Percentiles rank a stretch among this genome's conserved stretches.
Conservation (phyloP, 2,329 filamentous ascomycete genomes). For the Drechmeria coniospora region DNA sequence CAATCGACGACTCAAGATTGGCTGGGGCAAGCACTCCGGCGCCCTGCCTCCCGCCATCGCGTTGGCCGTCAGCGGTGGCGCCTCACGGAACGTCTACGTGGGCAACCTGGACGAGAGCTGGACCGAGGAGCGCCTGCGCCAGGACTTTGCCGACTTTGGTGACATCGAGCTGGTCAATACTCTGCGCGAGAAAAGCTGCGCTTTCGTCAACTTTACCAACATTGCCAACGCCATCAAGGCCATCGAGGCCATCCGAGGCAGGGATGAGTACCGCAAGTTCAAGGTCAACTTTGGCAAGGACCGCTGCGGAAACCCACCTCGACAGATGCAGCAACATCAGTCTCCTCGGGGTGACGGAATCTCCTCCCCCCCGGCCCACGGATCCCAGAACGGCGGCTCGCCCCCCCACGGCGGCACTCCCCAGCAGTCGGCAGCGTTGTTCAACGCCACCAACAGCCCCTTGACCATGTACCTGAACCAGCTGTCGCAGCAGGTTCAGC, state of each 20-base stretch:
- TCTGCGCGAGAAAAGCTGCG: constrained; percentile 94
- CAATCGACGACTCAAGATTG: constrained; percentile 93
- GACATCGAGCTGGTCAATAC: constrained; percentile 98
- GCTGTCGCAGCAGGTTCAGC: constrained; percentile 55
- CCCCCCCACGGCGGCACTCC: constrained; percentile 39
- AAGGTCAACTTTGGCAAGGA: constrained; percentile 99
- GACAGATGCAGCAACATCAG: constrained; percentile 60
- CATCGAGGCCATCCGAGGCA: constrained; percentile 86
- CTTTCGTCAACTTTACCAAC: constrained; percentile 99
- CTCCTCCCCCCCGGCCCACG: constrained; percentile 41
- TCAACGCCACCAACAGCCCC: constrained; percentile 76
- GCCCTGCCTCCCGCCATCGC: constrained; percentile 92
- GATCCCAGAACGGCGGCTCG: constrained; percentile 42
- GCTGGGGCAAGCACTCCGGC: constrained; percentile 98
- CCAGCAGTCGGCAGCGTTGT: constrained; percentile 54
- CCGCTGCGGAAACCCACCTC: constrained; percentile 87
- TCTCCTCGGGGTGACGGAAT: constrained; percentile 50
- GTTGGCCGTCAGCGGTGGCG: constrained; percentile 86
- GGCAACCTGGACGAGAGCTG: constrained; percentile 95
- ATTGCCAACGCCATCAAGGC: constrained; percentile 99
- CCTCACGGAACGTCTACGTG: constrained; percentile 96
- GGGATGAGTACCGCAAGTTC: constrained; percentile 95
- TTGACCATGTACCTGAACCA: constrained; percentile 88
- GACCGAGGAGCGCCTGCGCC: constrained; percentile 87
- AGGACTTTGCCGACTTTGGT: constrained; percentile 94